Percentiles rank a stretch among this genome's conserved stretches.
Evolutionary conservation across 345 rosid genomes (phyloP).

Genomic region (Trapa incisa): DNA sequence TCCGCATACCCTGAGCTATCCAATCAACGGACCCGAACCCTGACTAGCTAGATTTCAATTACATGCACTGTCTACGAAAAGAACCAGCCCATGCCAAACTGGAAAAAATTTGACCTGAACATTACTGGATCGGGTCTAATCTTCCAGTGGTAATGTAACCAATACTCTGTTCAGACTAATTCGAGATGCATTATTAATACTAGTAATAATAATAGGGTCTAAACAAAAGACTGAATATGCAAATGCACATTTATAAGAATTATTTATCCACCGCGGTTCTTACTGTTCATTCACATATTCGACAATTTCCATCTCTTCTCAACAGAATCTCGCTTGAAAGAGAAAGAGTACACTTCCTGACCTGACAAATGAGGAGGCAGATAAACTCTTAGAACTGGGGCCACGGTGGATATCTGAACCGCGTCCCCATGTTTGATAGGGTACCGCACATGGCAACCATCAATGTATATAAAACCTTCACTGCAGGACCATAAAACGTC

Average conservation of each 20-base stretch:
- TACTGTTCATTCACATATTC: not conserved
- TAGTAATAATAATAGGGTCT: too few relatives aligned
- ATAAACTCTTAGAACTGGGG: conserved; percentile 57
- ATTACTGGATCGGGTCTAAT: too few relatives aligned
- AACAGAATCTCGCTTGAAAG: not conserved
- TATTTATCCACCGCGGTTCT: not conserved
- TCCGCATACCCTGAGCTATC: conserved; percentile 91
- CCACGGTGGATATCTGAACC: conserved; percentile 49
- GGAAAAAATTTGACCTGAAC: too few relatives aligned
- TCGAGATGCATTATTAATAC: too few relatives aligned
- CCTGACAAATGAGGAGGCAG: conserved; percentile 28
- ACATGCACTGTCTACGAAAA: too few relatives aligned
- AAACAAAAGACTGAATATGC: not conserved
- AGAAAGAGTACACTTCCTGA: not conserved
- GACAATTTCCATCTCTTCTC: not conserved
- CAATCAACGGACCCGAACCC: conserved; percentile 4
- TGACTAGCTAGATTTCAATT: too few relatives aligned
- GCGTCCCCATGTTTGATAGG: conserved; percentile 42
- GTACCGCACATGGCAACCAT: conserved; percentile 55
- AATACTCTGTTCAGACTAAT: too few relatives aligned
- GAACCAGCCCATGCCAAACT: too few relatives aligned
- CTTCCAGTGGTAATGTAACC: too few relatives aligned
- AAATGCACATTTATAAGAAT: not conserved
- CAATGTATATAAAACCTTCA: conserved; percentile 54
- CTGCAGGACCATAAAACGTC: conserved; percentile 50